Conservation (phyloP, 768 basidiomycete species). For the Boletus subcaerulescens region DNA sequence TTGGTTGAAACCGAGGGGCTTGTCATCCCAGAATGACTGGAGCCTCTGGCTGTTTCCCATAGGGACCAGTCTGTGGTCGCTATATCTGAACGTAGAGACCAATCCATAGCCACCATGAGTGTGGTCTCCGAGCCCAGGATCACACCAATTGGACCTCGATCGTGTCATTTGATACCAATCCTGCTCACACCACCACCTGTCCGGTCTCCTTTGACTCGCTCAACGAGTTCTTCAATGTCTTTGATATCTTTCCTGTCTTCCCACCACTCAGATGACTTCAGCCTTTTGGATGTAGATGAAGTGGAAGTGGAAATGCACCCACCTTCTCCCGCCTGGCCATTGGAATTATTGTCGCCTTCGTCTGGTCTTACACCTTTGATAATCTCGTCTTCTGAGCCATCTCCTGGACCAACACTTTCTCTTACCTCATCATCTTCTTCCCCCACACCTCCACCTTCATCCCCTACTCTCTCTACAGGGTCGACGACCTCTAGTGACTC, state of each 20-base stretch:
- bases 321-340: conserved; percentile 38
- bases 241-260: conserved; percentile 47
- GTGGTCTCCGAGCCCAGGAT: conserved; percentile 33
- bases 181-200: conserved; percentile 43
- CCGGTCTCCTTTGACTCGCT: conserved; percentile 40
- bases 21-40: conserved; percentile 12
- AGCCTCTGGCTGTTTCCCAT: conserved; percentile 14
- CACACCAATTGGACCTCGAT: conserved; percentile 26
- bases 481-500: conserved; percentile 34
- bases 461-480: conserved; percentile 33
- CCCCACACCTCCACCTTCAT: conserved; percentile 35
- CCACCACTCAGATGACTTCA: conserved; percentile 73
- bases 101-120: conserved; percentile 45
- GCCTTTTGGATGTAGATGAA: conserved; percentile 40
- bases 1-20: conserved; percentile 20
- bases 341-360: conserved; percentile 28
- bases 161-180: conserved; percentile 28
- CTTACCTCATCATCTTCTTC: conserved; percentile 35
- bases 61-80: conserved; percentile 47
- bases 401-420: conserved; percentile 39
- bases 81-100: conserved; percentile 41
- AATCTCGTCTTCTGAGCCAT: conserved; percentile 32
- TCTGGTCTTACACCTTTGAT: conserved; percentile 32
- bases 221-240: conserved; percentile 25
- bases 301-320: conserved; percentile 17